Conservation (phyloP, 2,329 filamentous ascomycete species). For the Fusarium poae region DNA sequence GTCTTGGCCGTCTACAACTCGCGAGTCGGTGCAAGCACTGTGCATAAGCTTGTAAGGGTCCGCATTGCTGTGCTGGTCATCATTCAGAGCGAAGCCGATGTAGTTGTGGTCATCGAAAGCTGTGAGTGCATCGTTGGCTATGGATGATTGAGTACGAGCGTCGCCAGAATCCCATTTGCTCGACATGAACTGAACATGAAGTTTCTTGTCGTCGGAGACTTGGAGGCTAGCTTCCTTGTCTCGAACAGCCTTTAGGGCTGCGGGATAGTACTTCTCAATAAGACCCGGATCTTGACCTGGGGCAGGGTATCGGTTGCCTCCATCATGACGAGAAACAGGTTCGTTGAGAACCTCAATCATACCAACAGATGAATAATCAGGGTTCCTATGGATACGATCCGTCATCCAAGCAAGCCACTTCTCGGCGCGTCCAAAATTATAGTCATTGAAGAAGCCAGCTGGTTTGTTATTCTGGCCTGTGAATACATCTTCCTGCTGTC, state of each 20-base stretch:
- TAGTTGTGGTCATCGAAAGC: conserved; percentile 41
- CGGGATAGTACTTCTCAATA: conserved; percentile 33
- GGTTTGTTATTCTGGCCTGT: conserved; percentile 38
- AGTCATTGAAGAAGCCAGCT: conserved; percentile 34
- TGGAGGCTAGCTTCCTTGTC: conserved; percentile 3
- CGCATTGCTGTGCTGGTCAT: background rate
- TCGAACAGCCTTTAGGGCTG: conserved; percentile 28
- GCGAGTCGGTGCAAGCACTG: conserved; percentile 30
- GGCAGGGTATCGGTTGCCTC: conserved; percentile 24
- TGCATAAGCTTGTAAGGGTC: conserved; percentile 28
- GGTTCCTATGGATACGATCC: conserved; percentile 29
- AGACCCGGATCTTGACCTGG: conserved; percentile 31
- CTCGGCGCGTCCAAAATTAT: conserved; percentile 36
- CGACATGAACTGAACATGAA: conserved; percentile 42
- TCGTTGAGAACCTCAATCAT: conserved; percentile 38
- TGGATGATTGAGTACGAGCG: conserved; percentile 1
- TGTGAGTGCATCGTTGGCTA: conserved; percentile 18
- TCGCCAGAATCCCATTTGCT: conserved; percentile 40
- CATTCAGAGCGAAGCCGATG: conserved; percentile 26
- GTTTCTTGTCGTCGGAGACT: conserved; percentile 16
- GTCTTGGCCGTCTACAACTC: conserved; percentile 25
- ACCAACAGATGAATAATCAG: conserved; percentile 18
- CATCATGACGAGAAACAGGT: conserved; percentile 32
- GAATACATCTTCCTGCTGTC: conserved; percentile 38
- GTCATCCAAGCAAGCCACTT: conserved; percentile 43